Percentiles rank a stretch among this genome's conserved stretches.
Conservation (phyloP, 2,329 filamentous ascomycete species). For the Onygenales sp. region DNA sequence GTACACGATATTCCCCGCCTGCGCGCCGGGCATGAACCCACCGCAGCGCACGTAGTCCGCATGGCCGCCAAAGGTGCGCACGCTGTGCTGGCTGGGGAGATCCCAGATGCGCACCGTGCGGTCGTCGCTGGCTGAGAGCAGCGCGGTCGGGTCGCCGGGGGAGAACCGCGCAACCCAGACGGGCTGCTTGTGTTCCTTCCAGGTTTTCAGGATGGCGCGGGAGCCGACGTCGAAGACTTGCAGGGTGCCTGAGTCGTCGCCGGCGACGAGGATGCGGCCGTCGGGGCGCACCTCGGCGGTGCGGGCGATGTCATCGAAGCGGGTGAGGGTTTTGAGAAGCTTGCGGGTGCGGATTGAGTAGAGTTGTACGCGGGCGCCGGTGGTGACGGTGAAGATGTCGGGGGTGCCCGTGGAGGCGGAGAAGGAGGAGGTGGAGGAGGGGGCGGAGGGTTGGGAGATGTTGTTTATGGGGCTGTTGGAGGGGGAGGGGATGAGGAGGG, state of each 20-base stretch:
- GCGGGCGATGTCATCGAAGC: constrained; percentile 85
- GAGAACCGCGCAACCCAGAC: constrained; percentile 89
- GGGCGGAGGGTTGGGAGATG: constrained; percentile 61
- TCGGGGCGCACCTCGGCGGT: constrained; percentile 82
- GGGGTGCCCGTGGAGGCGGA: constrained; percentile 48
- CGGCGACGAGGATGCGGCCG: constrained; percentile 79
- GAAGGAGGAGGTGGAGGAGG: constrained; percentile 35
- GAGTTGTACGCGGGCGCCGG: constrained; percentile 83
- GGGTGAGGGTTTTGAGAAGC: constrained; percentile 83
- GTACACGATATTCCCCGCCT: constrained; percentile 62
- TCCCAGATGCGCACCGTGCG: constrained; percentile 91
- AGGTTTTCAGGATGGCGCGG: constrained; percentile 87
- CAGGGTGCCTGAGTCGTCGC: constrained; percentile 82
- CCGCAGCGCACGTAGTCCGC: constrained; percentile 86
- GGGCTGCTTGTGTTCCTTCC: constrained; percentile 88
- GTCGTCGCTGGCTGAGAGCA: constrained; percentile 89
- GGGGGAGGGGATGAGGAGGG: constrained; percentile 80
- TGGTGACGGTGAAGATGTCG: constrained; percentile 78
- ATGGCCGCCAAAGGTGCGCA: constrained; percentile 74
- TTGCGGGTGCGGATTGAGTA: constrained; percentile 89
- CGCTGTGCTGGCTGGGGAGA: constrained; percentile 67
- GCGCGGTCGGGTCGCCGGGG: constrained; percentile 71
- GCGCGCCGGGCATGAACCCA: constrained; percentile 64
- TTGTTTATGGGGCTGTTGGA: constrained; percentile 84
- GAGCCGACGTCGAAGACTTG: constrained; percentile 92